Evolutionary conservation across 345 rosid species (phyloP), one percentile per base, ranked within the genome.

Genomic region (Gynandropsis gynandra): DNA sequence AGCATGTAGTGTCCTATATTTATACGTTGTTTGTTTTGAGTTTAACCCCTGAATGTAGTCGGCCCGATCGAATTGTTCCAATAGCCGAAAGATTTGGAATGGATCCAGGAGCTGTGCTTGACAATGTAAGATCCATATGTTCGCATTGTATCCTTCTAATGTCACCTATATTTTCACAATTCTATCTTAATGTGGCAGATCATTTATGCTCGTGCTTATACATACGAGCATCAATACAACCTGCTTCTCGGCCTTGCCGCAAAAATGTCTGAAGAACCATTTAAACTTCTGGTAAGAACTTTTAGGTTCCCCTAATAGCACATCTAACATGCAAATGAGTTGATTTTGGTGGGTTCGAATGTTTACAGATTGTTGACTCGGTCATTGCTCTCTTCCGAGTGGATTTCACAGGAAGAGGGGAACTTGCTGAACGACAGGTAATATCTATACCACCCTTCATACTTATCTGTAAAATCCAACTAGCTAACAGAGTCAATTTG

Each of bases 31-130:
- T 31, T 50, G 34, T 53, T 66, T 59, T 55, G 63, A 67, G 42
- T 68, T 74, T 64, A 58, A 75, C 77, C 56, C 37, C 0, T 33
- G 29, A 16, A 15, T 74, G 61, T 66, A 82, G 96, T 66, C 96
- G 87, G 4, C 95, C 96, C 52, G 95, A 87, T 71, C 53, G 90
- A 27, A 79, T 92, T 60, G 80, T 87, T 40, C 84, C 87, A 12
- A 79, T 92, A 62, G 96, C 96, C 51, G 96, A 92, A 76, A 84
- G 98, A 74, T 92, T 92, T 75, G 93, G 96, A 70, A 85, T 87
- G 98, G 95, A 90, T 58, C 80, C 88, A 45, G 83, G 81, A 64
- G 95, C 98, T 19, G 98, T 92, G 61, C 95, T 87, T 59, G 98
- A 87, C 73, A 87, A 92, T 65, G 95, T 80, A 70, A 63, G 36